Conservation (phyloP, 2,329 filamentous ascomycete species). For the Xylariaceae sp. region DNA sequence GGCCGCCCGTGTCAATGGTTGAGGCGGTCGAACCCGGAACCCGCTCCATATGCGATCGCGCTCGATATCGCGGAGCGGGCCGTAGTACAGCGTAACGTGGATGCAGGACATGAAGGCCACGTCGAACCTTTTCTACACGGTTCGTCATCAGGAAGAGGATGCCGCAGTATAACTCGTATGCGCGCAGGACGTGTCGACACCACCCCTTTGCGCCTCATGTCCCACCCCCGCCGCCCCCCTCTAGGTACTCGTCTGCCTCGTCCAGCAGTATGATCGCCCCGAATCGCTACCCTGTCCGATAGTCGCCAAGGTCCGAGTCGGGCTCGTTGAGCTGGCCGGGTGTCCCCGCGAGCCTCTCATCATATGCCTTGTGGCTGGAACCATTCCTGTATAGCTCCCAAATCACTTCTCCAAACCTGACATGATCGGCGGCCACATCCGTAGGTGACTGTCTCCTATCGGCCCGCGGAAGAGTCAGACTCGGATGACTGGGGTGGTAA, state of each 20-base stretch:
- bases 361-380: conserved; percentile 43
- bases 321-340: conserved; percentile 18
- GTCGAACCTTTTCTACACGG: conserved; percentile 43
- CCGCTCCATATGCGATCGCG: conserved; percentile 43
- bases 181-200: conserved; percentile 45
- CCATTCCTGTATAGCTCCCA: conserved; percentile 42
- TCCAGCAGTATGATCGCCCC: conserved; percentile 51
- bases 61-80: conserved; percentile 36
- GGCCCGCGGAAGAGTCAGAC: conserved; percentile 39
- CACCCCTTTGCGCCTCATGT: conserved; percentile 43
- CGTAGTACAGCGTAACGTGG: conserved; percentile 45
- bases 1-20: conserved; percentile 36
- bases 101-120: conserved; percentile 45
- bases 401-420: conserved; percentile 39
- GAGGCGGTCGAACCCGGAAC: conserved; percentile 39
- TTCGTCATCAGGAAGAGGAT: conserved; percentile 48
- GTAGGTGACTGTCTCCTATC: conserved; percentile 26
- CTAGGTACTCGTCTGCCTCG: conserved; percentile 57
- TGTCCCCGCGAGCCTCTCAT: conserved; percentile 36
- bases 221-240: conserved; percentile 40
- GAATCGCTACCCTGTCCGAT: conserved; percentile 35
- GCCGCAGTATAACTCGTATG: conserved; percentile 47
- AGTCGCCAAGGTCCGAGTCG: conserved; percentile 24
- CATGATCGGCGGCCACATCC: conserved; percentile 34
- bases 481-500: conserved; percentile 45